Percentiles rank a stretch among this genome's conserved stretches.
Evolutionary conservation across 768 basidiomycete genomes (phyloP).

Genomic region (Tylopilus sp.): DNA sequence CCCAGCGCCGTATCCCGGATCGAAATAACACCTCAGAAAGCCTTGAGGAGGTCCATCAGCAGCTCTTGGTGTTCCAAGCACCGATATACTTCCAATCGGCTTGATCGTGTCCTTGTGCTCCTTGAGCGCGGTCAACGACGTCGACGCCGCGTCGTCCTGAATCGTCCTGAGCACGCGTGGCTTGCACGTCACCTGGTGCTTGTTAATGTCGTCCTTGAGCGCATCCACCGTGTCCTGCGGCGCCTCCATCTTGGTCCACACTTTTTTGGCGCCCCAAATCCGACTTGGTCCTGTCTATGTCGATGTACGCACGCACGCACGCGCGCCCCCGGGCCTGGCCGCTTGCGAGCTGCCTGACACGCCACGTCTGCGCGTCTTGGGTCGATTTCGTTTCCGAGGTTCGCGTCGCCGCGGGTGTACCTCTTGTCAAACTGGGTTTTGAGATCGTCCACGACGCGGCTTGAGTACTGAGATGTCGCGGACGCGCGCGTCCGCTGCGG

Average conservation of each 20-base stretch:
- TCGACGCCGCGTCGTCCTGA: conserved; percentile 64
- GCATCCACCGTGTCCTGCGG: no score
- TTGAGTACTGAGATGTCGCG: conserved; percentile 67
- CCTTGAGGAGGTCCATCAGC: conserved; percentile 81
- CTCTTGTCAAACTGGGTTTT: conserved; percentile 95
- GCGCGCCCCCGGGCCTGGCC: conserved; percentile 81
- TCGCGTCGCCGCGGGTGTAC: conserved; percentile 90
- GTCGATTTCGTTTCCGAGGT: conserved; percentile 88
- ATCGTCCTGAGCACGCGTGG: conserved; percentile 65
- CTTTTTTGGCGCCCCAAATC: conserved; percentile 85
- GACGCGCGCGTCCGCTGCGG: conserved; percentile 75
- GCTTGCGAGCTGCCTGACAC: conserved; percentile 82
- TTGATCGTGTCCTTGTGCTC: conserved; percentile 86
- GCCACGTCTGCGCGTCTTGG: conserved; percentile 82
- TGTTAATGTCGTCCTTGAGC: conserved; percentile 90
- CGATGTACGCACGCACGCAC: conserved; percentile 83
- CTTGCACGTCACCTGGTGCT: conserved; percentile 83
- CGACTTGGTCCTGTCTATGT: conserved; percentile 89
- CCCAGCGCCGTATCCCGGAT: conserved; percentile 52
- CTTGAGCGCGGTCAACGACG: conserved; percentile 65
- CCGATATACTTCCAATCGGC: conserved; percentile 97
- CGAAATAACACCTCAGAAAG: conserved; percentile 78
- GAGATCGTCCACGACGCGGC: no score
- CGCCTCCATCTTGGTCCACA: conserved; percentile 88
- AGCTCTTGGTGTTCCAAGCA: conserved; percentile 92